Base-by-base conservation (phyloP, 768 basidiomycete genomes). In the Auricularia sp. region DNA sequence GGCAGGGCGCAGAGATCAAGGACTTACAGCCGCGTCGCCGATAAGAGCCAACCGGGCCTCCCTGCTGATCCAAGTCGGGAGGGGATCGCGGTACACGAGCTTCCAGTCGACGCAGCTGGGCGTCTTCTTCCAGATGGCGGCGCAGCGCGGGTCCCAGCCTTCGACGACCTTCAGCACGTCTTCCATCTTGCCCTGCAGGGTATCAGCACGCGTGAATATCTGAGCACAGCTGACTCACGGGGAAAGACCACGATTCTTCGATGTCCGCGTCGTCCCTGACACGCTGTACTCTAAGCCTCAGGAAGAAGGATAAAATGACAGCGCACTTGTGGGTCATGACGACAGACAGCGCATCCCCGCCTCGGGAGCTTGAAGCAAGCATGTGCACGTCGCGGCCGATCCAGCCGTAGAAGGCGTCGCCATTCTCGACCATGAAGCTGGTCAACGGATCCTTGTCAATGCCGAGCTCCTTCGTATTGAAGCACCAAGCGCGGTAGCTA, bases 81-180 rank as follows among this genome's bases (percentile, higher is more conserved):
- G 66, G 18, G 71, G 71, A 35, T 68, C 70, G 39, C 70, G 68
- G 65, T 66, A 70, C n/a, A 70, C 67, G 43, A 72, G 64, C 62
- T 72, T 72, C 71, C 71, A 72, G 66, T 72, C 68, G 62, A 71
- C 63, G 23, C 67, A 66, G 54, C 70, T 66, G 3, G 71, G 67
- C 18, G 69, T 71, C 63, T 70, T 72, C 35, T 65, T 67, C 12
- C 70, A 66, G 36, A 67, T 59, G 3, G 68, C 74, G 44, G 67
- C 67, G 60, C 68, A 71, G 36, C 68, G 71, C n/a, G 71, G 68
- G 62, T 74, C 69, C 65, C 71, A 69, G 36, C 61, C 71, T 39
- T 71, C 65, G 7, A 71, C 69, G 14, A 70, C 63, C 10, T 69
- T 64, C 16, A 71, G 54, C 33, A 69, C 66, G 44, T 70, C 73